Percentiles rank a stretch among this genome's conserved stretches.
These are phyloP conservation scores for Xylariaceae sp. DNA, from an alignment of 2,329 filamentous ascomycete genomes.

Conservation along the genomic window DNA sequence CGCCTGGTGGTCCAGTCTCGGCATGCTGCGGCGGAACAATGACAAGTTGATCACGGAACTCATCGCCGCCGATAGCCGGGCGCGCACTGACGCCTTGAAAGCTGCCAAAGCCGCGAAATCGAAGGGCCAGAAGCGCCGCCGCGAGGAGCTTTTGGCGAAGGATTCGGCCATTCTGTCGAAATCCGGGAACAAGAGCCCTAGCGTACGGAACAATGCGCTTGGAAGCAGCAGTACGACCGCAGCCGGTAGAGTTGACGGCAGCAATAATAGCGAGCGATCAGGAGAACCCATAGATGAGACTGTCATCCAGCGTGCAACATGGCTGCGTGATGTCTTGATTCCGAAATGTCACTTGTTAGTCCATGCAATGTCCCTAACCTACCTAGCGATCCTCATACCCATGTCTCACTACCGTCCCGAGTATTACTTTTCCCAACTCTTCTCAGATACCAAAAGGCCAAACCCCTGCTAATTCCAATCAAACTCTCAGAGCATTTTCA, in stretches of 20 bases:
- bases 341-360: slow-evolving; percentile 44
- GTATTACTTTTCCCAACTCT: not conserved
- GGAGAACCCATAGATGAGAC: slow-evolving; percentile 8
- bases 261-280: slow-evolving; percentile 1
- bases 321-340: slow-evolving; percentile 38
- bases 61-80: slow-evolving; percentile 19
- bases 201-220: too few species aligned
- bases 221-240: too few species aligned
- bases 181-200: too few species aligned
- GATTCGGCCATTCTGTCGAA: slow-evolving; percentile 3
- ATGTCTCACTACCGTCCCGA: not conserved
- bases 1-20: slow-evolving; percentile 76
- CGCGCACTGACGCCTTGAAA: slow-evolving; percentile 7
- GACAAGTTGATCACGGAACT: slow-evolving; percentile 47
- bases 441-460: not conserved
- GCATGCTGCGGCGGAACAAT: slow-evolving; percentile 65
- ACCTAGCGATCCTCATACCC: not conserved
- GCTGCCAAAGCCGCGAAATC: slow-evolving; percentile 16
- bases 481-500: slow-evolving; percentile 54
- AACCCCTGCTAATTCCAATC: slow-evolving; percentile 2
- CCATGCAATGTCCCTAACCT: slow-evolving; percentile 1
- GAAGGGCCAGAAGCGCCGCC: slow-evolving; percentile 39
- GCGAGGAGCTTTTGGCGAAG: slow-evolving; percentile 25
- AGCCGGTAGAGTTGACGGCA: slow-evolving; percentile 1
- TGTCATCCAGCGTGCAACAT: slow-evolving; percentile 29